These are phyloP conservation scores for Cryptococcus depauperatus DNA, from an alignment of 1,284 basidiomycete species.

Conservation along the genomic window DNA sequence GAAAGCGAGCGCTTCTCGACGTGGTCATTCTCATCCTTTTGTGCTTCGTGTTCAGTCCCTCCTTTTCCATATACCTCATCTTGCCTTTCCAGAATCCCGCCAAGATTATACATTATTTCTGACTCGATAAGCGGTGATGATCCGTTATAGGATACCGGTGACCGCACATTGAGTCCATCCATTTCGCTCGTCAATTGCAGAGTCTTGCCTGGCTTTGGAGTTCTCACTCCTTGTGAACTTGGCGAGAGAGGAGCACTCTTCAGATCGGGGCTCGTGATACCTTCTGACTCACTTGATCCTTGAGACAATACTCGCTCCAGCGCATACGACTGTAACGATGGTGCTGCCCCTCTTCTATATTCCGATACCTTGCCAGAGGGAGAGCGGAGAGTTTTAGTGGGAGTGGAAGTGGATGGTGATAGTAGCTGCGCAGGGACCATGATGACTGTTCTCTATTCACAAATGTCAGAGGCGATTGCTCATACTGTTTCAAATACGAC, in stretches of 20 bases:
- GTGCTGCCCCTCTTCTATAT: too few relatives aligned
- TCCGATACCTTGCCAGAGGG: too few relatives aligned
- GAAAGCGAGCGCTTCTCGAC: conserved; percentile 14
- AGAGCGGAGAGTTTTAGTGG: too few relatives aligned
- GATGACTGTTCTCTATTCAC: too few relatives aligned
- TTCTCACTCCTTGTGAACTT: conserved; percentile 20
- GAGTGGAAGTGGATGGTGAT: too few relatives aligned
- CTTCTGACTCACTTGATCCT: too few relatives aligned
- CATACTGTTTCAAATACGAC: too few relatives aligned
- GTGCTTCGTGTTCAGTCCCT: not conserved
- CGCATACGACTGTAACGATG: conserved; percentile 5
- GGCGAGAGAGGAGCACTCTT: conserved; percentile 18
- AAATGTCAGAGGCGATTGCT: too few relatives aligned
- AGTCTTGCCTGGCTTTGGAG: conserved; percentile 17
- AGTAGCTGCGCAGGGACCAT: too few relatives aligned
- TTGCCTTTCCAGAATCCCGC: not conserved
- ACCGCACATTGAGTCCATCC: conserved; percentile 19
- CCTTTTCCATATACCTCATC: not conserved
- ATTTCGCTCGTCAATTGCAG: conserved; percentile 16
- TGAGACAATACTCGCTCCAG: not conserved
- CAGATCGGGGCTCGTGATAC: conserved; percentile 8
- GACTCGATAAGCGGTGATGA: not conserved
- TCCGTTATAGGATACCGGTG: conserved; percentile 7
- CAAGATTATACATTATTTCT: conserved; percentile 2
- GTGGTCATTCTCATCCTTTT: not conserved